Percentiles rank a stretch among this genome's conserved stretches.
Conservation (phyloP, 2,329 filamentous ascomycete genomes). For the Teratosphaeria viscida region DNA sequence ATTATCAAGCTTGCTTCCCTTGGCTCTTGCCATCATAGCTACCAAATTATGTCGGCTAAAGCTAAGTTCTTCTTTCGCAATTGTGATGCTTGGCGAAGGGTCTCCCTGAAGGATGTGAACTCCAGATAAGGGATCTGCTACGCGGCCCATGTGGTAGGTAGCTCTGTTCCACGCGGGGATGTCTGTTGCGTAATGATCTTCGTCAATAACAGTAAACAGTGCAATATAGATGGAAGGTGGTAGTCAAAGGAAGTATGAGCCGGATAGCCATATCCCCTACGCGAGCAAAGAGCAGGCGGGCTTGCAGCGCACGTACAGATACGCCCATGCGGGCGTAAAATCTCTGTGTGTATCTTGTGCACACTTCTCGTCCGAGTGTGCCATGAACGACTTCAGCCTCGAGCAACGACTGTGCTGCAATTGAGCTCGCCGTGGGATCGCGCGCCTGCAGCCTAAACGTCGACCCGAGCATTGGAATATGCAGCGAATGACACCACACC, state of each 20-base stretch:
- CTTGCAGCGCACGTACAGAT: neutral
- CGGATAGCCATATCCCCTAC: neutral
- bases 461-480: no score
- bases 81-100: neutral
- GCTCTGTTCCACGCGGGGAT: neutral
- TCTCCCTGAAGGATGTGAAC: neutral
- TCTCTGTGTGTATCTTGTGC: neutral
- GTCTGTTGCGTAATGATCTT: neutral
- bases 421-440: no score
- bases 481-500: no score
- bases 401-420: no score
- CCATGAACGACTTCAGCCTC: neutral
- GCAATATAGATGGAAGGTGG: neutral
- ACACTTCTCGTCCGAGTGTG: neutral
- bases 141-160: neutral
- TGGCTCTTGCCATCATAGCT: no score
- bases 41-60: neutral
- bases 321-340: neutral
- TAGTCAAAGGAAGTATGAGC: neutral
- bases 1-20: no score
- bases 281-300: neutral
- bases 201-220: neutral
- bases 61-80: neutral
- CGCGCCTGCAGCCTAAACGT: no score
- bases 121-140: neutral